Evolutionary conservation across 1,284 basidiomycete genomes (phyloP), one percentile per base, ranked within the genome.

Genomic region (Tylopilus sp.): DNA sequence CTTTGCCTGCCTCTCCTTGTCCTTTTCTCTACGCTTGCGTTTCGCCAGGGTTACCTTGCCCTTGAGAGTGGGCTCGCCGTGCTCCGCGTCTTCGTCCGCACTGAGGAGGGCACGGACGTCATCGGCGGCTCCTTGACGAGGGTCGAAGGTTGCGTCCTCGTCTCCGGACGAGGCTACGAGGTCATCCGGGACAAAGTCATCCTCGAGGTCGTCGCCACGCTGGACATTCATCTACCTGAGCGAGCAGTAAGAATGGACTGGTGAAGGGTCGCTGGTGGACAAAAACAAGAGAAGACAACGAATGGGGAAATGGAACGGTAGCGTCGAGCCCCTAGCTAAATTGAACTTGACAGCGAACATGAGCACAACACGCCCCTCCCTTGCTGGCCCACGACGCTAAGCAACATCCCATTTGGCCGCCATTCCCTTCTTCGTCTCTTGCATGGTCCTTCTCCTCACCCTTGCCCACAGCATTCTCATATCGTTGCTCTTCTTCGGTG

Each of bases 141-240:
- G 57, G 46, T 75, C 73, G n/a, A 72, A 64, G n/a, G 59, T 62
- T 2, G 69, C 68, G 17, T 77, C 77, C 35, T 80, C 82, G 15
- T 78, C 80, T 20, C 72, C 78, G 2, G 81, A 83, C 14, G 78
- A 66, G 1, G 79, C 81, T 1, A 88, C 77, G 20, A 80, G 71
- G 44, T 85, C 83, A 57, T 91, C 88, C 28, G 77, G 76, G 36
- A 86, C 72, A 63, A 87, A 88, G 60, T 91, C 86, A 61, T 91
- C 88, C 38, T 85, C 85, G 17, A 91, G 75, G 70, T 87, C 86
- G 73, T 92, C 90, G 38, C 84, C 85, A 48, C 72, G 66, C 55
- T 67, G 67, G 43, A 49, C 62, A 55, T 55, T 59, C 70, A 73
- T 70, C 68, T 67, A 21, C n/a, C 8, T 3, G 42, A 36, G 26